Percentiles rank a stretch among this genome's conserved stretches.
phyloP scores from a whole-genome alignment of 2,329 filamentous ascomycete species.

The Clonostachys rosea region DNA sequence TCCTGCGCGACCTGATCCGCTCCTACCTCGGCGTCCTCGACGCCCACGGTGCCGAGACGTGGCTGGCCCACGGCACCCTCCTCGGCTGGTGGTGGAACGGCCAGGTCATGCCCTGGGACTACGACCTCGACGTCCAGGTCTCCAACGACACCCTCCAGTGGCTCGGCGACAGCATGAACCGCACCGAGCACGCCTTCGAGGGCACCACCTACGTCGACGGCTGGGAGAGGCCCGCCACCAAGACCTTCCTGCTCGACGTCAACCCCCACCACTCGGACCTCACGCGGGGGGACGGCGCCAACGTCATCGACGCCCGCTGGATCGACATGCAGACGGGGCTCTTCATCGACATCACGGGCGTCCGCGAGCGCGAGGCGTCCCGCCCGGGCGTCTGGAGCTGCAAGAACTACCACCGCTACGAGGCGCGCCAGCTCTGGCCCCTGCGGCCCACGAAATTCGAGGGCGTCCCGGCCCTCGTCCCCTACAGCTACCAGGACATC shows the following conservation, averaged over 20 bases:
- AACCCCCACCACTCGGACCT: constrained; percentile 66
- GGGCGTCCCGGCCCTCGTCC: constrained; percentile 65
- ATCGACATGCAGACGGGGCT: constrained; percentile 72
- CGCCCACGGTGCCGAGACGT: constrained; percentile 66
- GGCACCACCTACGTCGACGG: constrained; percentile 36
- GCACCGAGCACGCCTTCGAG: constrained; percentile 57
- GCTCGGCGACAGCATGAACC: constrained; percentile 63
- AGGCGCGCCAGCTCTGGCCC: constrained; percentile 68
- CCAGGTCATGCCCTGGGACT: constrained; percentile 77
- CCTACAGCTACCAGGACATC: constrained; percentile 63
- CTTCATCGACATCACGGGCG: constrained; percentile 78
- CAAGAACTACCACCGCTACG: constrained; percentile 75
- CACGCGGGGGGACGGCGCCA: constrained; percentile 60
- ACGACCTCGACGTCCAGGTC: constrained; percentile 79
- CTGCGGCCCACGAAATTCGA: constrained; percentile 72
- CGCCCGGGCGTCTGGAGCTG: constrained; percentile 68
- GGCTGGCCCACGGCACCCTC: constrained; percentile 81
- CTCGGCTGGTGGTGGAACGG: constrained; percentile 89
- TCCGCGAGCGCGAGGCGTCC: constrained; percentile 59
- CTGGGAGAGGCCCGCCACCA: constrained; percentile 27
- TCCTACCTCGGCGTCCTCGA: constrained; percentile 68
- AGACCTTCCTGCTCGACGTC: constrained; percentile 67
- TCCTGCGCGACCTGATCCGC: constrained; percentile 65
- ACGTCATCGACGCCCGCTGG: constrained; percentile 82
- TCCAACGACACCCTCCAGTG: constrained; percentile 60